phyloP scores from a whole-genome alignment of 208 protist species.

The Leishmania gerbilli region DNA sequence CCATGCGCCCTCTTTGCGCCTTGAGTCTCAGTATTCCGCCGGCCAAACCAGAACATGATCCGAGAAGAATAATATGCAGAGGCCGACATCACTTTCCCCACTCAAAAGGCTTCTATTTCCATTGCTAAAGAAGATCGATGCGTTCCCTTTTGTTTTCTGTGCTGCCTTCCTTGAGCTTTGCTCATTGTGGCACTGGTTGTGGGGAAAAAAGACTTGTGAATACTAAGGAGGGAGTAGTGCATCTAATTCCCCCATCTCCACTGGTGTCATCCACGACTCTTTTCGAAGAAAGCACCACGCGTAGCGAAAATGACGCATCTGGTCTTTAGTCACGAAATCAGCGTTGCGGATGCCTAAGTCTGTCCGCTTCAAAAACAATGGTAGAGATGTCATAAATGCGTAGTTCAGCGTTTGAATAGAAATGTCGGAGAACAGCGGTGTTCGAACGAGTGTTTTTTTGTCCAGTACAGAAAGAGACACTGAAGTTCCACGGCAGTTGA shows the following conservation, averaged over 20 bases:
- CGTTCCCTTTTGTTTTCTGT: not conserved
- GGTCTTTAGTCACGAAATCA: conserved; percentile 82
- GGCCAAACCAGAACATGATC: not conserved
- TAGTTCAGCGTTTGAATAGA: conserved; percentile 78
- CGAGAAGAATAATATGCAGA: not conserved
- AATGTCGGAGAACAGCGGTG: conserved; percentile 57
- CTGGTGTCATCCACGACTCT: conserved; percentile 79
- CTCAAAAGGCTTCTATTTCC: not conserved
- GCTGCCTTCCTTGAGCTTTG: not conserved
- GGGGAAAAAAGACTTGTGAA: conserved; percentile 10
- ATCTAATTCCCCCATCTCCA: conserved; percentile 83
- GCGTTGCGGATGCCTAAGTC: conserved; percentile 79
- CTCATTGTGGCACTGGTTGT: not conserved
- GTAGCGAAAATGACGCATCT: conserved; percentile 87
- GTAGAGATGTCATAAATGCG: conserved; percentile 78
- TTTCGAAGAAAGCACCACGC: conserved; percentile 83
- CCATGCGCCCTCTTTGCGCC: not conserved
- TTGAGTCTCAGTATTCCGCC: not conserved
- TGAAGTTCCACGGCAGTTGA: conserved; percentile 52
- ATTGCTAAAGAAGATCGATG: not conserved
- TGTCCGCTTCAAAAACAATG: conserved; percentile 77
- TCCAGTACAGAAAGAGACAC: conserved; percentile 68
- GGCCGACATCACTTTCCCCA: no score
- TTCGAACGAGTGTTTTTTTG: conserved; percentile 41
- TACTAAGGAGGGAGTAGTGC: conserved; percentile 64